Base-by-base conservation (phyloP, 1,284 basidiomycete species). In the Xerocomus minutiporus region DNA sequence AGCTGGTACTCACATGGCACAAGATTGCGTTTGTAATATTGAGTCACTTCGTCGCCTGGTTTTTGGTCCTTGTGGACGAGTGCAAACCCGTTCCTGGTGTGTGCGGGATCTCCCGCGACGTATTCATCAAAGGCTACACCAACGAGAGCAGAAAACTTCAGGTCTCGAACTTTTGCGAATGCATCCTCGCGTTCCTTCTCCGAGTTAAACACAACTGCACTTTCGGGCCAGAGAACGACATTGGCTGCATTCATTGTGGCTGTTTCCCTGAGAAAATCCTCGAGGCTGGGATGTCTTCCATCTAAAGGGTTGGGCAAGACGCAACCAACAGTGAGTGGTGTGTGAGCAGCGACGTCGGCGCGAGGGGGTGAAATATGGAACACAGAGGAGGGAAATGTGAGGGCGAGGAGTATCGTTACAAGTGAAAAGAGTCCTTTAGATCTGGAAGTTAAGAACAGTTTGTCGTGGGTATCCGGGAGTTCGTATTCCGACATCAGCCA, bases 141-240 rank as follows among this genome's bases (percentile, higher is more conserved):
- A 56, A 87, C 79, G 65, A 58, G 75, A 40, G 64, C 53, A 25
- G 71, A 56, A 2, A 64, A 54, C 0, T 63, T 9, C 4, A 57
- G 44, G 0, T 36, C 23, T 17, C 70, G 72, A 3, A 89, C 70
- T 46, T 59, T 52, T 2, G 68, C 60, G 53, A 91, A 78, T 0
- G 76, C 79, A 8, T 66, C 69, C 13, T 79, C 71, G 52, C 78
- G 78, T 46, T 82, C 81, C 15, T 59, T 59, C 12, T 68, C 66
- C 25, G 73, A 77, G 31, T 75, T 71, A 60, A 91, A 91, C 2
- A 69, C 66, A 0, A 91, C 80, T 0, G 88, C 86, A 5, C 82
- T 81, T 68, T 91, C 89, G 0, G 88, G 88, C 88, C 88, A 91
- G 1, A 91, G 69, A 15, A 90, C 63, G n/a, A 91, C 64, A 41